Evolutionary conservation across 768 basidiomycete species (phyloP).

Genomic region (Boletus edulis): DNA sequence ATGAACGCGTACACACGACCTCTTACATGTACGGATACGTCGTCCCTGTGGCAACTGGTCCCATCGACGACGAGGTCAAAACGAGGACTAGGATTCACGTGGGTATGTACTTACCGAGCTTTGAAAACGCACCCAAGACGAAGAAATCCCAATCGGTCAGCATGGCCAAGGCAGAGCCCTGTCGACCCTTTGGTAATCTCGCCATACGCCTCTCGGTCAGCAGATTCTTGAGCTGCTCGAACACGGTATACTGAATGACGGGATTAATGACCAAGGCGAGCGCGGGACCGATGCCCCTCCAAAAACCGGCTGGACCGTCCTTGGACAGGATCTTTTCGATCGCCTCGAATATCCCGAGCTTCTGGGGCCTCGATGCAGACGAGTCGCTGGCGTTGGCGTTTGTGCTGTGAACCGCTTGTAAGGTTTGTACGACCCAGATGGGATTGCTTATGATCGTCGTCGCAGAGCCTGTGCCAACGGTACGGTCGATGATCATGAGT

Average conservation of each 20-base stretch:
- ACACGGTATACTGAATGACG: conserved; percentile 89
- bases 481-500: neutral
- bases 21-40: conserved; percentile 78
- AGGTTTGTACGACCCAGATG: conserved; percentile 95
- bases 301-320: conserved; percentile 78
- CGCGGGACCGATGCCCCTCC: conserved; percentile 93
- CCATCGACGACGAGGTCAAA: neutral
- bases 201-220: conserved; percentile 62
- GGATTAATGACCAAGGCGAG: conserved; percentile 92
- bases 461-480: conserved; percentile 59
- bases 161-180: conserved; percentile 41
- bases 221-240: conserved; percentile 92
- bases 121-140: conserved; percentile 90
- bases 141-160: conserved; percentile 91
- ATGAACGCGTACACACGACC: neutral
- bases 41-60: conserved; percentile 46
- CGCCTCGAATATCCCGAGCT: conserved; percentile 65
- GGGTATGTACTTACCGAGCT: conserved; percentile 56
- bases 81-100: neutral
- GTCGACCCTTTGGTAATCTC: conserved; percentile 48
- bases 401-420: conserved; percentile 71
- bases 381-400: conserved; percentile 29
- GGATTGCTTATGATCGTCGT: conserved; percentile 91
- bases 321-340: conserved; percentile 66
- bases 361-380: conserved; percentile 44